phyloP scores from a whole-genome alignment of 441 rosid genomes.

The Syzygium malaccense region DNA sequence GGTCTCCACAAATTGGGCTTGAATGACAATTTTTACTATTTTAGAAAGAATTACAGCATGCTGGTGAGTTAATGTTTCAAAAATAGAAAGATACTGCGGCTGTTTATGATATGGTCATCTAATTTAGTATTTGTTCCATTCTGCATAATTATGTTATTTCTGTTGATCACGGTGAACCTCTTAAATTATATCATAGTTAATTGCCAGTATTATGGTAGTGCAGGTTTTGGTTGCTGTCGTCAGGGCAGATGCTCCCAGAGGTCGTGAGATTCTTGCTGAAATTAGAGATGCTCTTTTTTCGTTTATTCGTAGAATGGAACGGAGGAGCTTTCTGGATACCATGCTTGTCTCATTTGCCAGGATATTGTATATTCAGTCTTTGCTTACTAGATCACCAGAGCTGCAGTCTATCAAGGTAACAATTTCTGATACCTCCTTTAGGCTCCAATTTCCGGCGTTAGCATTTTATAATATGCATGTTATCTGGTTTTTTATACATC shows the following conservation, averaged over 20 bases:
- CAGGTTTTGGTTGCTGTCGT: constrained; percentile 98
- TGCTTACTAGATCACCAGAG: constrained; percentile 92
- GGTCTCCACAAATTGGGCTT: background rate
- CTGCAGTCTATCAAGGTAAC: constrained; percentile 91
- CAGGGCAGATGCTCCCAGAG: constrained; percentile 99
- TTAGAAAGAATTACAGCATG: background rate
- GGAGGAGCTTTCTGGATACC: constrained; percentile 93
- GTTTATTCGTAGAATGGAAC: constrained; percentile 93
- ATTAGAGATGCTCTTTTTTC: constrained; percentile 95
- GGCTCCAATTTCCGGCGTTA: background rate
- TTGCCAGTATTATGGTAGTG: constrained; percentile 17
- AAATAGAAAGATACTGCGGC: too few species aligned
- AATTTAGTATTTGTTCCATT: too few species aligned
- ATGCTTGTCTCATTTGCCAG: constrained; percentile 98
- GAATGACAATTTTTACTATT: background rate
- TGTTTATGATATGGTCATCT: too few species aligned
- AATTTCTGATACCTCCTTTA: background rate
- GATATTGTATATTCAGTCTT: constrained; percentile 87
- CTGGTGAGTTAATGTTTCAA: background rate
- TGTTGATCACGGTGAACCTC: too few species aligned
- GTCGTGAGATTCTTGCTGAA: constrained; percentile 99
- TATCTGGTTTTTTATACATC: background rate
- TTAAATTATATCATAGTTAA: background rate
- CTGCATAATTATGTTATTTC: too few species aligned
- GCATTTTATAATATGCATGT: background rate